Conservation (phyloP, 495 filamentous ascomycete genomes). For the Parathielavia appendiculata region DNA sequence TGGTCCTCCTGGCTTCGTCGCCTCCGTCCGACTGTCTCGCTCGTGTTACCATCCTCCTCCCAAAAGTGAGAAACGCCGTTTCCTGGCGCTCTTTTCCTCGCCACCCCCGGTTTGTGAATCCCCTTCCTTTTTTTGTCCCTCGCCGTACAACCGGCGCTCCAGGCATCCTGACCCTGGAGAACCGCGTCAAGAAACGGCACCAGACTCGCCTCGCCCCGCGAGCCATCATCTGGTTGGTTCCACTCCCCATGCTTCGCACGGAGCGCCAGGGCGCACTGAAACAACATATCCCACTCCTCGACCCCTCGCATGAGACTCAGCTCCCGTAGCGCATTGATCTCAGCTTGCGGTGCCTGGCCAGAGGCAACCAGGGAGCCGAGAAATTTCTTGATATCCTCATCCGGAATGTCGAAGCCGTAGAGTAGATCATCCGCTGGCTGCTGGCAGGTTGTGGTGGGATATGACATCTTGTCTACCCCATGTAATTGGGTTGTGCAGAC, state of each 20-base stretch:
- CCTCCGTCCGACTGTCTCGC: background rate
- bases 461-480: constrained; percentile 1
- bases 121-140: background rate
- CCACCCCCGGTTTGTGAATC: background rate
- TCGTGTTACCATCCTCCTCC: constrained; percentile 1
- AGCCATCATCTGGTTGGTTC: constrained; percentile 2
- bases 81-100: background rate
- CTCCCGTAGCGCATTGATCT: constrained; percentile 23
- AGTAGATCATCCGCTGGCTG: constrained; percentile 13
- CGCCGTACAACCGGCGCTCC: background rate
- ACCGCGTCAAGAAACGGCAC: constrained; percentile 13
- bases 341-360: constrained; percentile 22
- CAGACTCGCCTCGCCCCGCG: constrained; percentile 1
- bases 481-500: background rate
- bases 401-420: constrained; percentile 30
- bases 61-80: constrained; percentile 21
- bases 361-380: constrained; percentile 22
- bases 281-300: constrained; percentile 35
- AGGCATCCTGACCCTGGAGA: background rate
- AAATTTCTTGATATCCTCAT: constrained; percentile 25
- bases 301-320: constrained; percentile 28
- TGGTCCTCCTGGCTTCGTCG: background rate
- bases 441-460: background rate
- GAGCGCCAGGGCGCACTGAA: constrained; percentile 29
- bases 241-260: constrained; percentile 15